Evolutionary conservation across 495 filamentous ascomycete genomes (phyloP), one percentile per base, ranked within the genome.

Genomic region (Parathielavia appendiculata): DNA sequence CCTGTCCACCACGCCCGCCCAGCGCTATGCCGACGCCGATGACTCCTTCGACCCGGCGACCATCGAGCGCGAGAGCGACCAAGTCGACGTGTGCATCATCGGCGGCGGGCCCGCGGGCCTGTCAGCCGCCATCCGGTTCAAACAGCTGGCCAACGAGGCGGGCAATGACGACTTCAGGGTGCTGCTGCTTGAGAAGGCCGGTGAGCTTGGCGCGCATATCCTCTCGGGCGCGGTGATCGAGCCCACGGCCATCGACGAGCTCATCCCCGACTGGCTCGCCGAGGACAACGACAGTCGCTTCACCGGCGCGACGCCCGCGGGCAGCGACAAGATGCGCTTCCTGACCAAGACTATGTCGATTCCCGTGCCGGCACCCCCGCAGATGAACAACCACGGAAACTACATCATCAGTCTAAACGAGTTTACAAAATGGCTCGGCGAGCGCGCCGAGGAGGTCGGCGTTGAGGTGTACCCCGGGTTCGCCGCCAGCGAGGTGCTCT

Each of bases 381-480:
- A 97, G 76, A 97, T 99, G 95, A 82, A 95, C 73, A 99, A 99
- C 71, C 81, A 95, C 64, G 93, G 93, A 20, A 99, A 99, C 70
- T 97, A 93, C 69, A 99, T 99, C 58, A 80, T 99, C 63, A 95
- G 90, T 69, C 72, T 99, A 65, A 97, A 92, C 68, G 88, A 97
- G 69, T 84, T 97, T 59, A 86, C 85, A 36, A 96, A 92, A 70
- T 99, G 93, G 93, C 76, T 99, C 14, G 90, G 88, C 16, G 93
- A 97, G 69, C 81, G 93, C 20, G 93, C 93, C 5, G 95, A 97
- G 74, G 93, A 97, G 71, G 60, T 96, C 26, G 93, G 92, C n/a
- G 95, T 97, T n/a, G 93, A 99, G 71, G 81, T 99, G 12, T 99
- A 96, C 63, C 88, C 93, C 12, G 93, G 93, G 16, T 97, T 99